These are phyloP conservation scores for Cytospora chrysosperma DNA, from an alignment of 2,329 filamentous ascomycete genomes.

Conservation along the genomic window DNA sequence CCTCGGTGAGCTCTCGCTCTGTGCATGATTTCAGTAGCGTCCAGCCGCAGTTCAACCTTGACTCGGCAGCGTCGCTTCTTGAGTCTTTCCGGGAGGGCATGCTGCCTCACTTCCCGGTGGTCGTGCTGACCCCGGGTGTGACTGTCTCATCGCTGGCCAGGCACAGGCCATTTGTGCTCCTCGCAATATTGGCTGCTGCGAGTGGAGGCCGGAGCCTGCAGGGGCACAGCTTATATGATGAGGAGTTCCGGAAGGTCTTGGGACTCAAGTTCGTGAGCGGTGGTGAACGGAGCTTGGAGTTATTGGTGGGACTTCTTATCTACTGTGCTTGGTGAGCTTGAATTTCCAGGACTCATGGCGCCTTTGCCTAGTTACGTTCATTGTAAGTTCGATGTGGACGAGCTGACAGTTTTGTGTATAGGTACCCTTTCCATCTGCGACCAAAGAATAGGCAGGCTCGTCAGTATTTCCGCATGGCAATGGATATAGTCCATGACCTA, in stretches of 20 bases:
- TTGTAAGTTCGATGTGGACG: too few species aligned
- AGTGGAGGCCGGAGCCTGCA: slow-evolving; percentile 48
- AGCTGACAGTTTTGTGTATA: slow-evolving; percentile 28
- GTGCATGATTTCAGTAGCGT: slow-evolving; percentile 37
- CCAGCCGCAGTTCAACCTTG: slow-evolving; percentile 54
- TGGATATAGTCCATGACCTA: slow-evolving; percentile 50
- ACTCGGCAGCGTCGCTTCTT: slow-evolving; percentile 49
- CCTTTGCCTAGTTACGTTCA: too few species aligned
- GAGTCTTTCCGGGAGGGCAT: slow-evolving; percentile 42
- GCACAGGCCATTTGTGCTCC: slow-evolving; percentile 51
- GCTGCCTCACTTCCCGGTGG: slow-evolving; percentile 44
- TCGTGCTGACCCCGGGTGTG: slow-evolving; percentile 40
- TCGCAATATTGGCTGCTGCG: slow-evolving; percentile 53
- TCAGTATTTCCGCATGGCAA: slow-evolving; percentile 53
- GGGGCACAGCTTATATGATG: slow-evolving; percentile 54
- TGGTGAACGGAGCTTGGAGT: slow-evolving; percentile 56
- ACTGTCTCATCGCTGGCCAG: slow-evolving; percentile 45
- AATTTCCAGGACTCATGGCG: not conserved
- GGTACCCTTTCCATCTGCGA: slow-evolving; percentile 56
- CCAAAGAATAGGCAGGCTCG: slow-evolving; percentile 49
- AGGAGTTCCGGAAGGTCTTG: slow-evolving; percentile 57
- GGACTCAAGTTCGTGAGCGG: slow-evolving; percentile 56
- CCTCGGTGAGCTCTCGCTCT: slow-evolving; percentile 33
- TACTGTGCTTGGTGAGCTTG: slow-evolving; percentile 54
- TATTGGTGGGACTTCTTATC: slow-evolving; percentile 56